A percentile compares a stretch with the other conserved stretches of the same genome.
phyloP scores from a whole-genome alignment of 805 yeast genomes.

The Saccharomycopsis fermentans region DNA sequence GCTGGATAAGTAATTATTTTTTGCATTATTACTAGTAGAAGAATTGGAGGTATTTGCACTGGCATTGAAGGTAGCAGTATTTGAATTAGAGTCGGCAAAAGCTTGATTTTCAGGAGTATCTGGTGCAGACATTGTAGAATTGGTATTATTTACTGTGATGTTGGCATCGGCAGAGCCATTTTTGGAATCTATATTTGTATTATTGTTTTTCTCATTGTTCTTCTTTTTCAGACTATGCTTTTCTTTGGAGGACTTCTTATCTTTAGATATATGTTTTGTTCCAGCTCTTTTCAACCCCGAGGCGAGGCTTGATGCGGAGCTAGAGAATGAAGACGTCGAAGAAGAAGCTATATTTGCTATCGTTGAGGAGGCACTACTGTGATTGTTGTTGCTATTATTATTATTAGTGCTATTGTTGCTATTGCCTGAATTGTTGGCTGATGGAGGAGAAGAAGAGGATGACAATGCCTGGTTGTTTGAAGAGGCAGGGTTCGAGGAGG shows the following conservation, averaged over 20 bases:
- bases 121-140: not conserved
- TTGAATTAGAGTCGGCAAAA: not conserved
- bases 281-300: constrained; percentile 16
- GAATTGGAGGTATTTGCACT: not conserved
- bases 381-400: not conserved
- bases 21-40: not conserved
- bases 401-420: not conserved
- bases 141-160: not conserved
- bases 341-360: constrained; percentile 1
- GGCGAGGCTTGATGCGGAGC: constrained; percentile 3
- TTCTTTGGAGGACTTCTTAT: constrained; percentile 11
- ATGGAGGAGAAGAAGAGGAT: not conserved
- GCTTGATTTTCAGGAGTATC: not conserved
- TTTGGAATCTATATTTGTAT: not conserved
- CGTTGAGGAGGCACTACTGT: not conserved
- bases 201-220: not conserved
- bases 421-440: not conserved
- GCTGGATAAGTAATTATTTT: constrained; percentile 9
- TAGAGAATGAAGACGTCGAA: not conserved
- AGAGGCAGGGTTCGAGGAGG: not conserved
- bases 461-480: not conserved
- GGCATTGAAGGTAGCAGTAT: not conserved
- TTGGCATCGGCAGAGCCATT: not conserved
- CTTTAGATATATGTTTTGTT: constrained; percentile 16
- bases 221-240: constrained; percentile 4